Base-by-base conservation (phyloP, 495 filamentous ascomycete species). In the Emericellopsis terricola region DNA sequence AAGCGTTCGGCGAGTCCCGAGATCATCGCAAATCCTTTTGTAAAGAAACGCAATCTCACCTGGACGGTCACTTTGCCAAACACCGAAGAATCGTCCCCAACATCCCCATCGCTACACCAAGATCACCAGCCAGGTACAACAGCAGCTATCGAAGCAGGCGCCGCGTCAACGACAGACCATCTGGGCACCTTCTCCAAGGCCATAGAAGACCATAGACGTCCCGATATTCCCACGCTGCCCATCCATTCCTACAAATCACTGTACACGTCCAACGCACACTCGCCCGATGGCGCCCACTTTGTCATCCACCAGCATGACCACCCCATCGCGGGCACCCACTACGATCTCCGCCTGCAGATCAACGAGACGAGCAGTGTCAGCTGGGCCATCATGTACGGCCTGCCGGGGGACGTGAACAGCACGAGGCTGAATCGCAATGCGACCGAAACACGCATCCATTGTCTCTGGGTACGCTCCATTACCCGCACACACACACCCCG, bases 261-360 rank as follows among this genome's bases (percentile, higher is more conserved):
- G 2, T 78, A 77, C 48, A 43, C 47, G 17, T 43, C 53, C 7
- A 69, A 69, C 33, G 34, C 44, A 34, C 59, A 39, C 48, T 68
- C 33, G 33, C 42, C 4, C 31, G 53, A 8, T 13, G 75, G 72
- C 8, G 55, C 51, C 15, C 73, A 79, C 42, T 78, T 76, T 40
- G 62, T 78, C 21, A 57, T 79, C 18, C 71, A 78, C 46, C 75
- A 78, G 43, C 75, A 80, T 44, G 75, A 79, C 39, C 75, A 79
- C 48, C 73, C 73, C 2, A 52, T 76, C 7, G 68, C 73, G 10
- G 73, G 75, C 8, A 53, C 61, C 0, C 69, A 75, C 38, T 74
- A 78, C 51, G 76, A 78, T 47, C 52, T 81, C 3, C 60, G 73
- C 10, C 52, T 81, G 2, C 74, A 81, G 46, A 72, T 78, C 47